These are phyloP conservation scores for Cutaneotrichosporon sp. DNA, from an alignment of 1,284 basidiomycete species.

Conservation along the genomic window DNA sequence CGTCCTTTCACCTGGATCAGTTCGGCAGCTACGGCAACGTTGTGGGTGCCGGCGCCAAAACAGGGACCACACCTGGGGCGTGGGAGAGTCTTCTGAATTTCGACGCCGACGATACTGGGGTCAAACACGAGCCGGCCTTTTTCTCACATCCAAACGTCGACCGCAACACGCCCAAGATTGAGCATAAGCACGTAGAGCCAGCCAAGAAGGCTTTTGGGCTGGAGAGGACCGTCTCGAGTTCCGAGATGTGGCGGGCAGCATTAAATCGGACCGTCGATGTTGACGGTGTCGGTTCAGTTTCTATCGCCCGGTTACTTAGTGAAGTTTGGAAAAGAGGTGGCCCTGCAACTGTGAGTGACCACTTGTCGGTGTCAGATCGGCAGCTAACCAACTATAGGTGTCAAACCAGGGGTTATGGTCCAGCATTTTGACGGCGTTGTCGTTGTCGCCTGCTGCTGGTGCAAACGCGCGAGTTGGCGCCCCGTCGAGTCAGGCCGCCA, in stretches of 20 bases:
- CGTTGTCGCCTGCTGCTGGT: constrained; percentile 16
- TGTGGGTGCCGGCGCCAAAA: background rate
- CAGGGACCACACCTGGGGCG: constrained; percentile 1
- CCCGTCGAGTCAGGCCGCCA: constrained; percentile 28
- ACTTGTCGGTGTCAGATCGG: background rate
- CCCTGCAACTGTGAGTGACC: constrained; percentile 33
- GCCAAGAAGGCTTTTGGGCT: background rate
- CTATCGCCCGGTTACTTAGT: constrained; percentile 29
- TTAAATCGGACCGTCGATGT: constrained; percentile 36
- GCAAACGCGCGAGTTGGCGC: constrained; percentile 19
- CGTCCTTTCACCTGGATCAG: background rate
- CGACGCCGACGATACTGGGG: constrained; percentile 7
- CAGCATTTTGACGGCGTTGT: constrained; percentile 35
- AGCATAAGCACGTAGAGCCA: background rate
- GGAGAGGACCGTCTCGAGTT: constrained; percentile 5
- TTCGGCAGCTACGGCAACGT: constrained; percentile 8
- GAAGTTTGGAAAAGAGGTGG: constrained; percentile 44
- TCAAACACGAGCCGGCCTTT: background rate
- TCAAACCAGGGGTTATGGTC: constrained; percentile 36
- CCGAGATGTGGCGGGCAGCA: constrained; percentile 27
- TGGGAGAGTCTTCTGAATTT: constrained; percentile 33
- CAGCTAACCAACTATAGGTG: constrained; percentile 22
- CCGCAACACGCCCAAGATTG: background rate
- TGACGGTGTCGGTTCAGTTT: constrained; percentile 38
- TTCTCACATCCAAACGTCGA: background rate